A percentile compares a stretch with the other conserved stretches of the same genome.
phyloP scores from a whole-genome alignment of 129 eudicot genomes.

The Erigeron canadensis region DNA sequence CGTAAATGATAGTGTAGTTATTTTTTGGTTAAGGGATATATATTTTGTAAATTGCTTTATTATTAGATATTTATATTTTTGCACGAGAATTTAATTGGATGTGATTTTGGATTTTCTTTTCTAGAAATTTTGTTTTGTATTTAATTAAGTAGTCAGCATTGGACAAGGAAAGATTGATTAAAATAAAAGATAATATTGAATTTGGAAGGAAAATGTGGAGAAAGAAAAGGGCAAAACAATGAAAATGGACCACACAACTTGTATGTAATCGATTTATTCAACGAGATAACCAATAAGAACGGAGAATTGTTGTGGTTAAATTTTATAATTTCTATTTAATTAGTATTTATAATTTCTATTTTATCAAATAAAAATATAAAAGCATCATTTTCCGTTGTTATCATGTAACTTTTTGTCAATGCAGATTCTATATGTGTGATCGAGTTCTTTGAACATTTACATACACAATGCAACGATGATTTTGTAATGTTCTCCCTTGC shows the following conservation, averaged over 20 bases:
- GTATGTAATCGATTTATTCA: constrained; percentile 36
- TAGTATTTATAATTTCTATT: too few relatives aligned
- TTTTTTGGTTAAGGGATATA: too few relatives aligned
- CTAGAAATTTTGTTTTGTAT: background rate
- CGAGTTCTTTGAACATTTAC: too few relatives aligned
- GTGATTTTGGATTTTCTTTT: constrained; percentile 21
- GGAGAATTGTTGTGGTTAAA: constrained; percentile 18
- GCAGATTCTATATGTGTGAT: too few relatives aligned
- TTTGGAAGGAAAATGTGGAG: constrained; percentile 33
- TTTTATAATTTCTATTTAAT: too few relatives aligned
- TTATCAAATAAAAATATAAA: too few relatives aligned
- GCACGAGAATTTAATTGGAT: constrained; percentile 22
- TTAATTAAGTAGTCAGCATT: constrained; percentile 35
- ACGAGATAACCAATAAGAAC: constrained; percentile 31
- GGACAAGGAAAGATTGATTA: constrained; percentile 25
- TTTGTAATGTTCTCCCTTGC: too few relatives aligned
- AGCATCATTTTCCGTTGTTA: too few relatives aligned
- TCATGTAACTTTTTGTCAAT: too few relatives aligned
- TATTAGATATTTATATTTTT: background rate
- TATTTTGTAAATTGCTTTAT: too few relatives aligned
- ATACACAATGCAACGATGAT: too few relatives aligned
- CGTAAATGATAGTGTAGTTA: too few relatives aligned
- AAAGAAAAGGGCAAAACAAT: constrained; percentile 39
- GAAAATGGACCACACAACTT: constrained; percentile 41
- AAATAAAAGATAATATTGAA: constrained; percentile 27